A percentile compares a stretch with the other conserved stretches of the same genome.
These are phyloP conservation scores for Chytridium lagenaria DNA, from an alignment of 371 early-diverging fungal species.

Conservation along the genomic window DNA sequence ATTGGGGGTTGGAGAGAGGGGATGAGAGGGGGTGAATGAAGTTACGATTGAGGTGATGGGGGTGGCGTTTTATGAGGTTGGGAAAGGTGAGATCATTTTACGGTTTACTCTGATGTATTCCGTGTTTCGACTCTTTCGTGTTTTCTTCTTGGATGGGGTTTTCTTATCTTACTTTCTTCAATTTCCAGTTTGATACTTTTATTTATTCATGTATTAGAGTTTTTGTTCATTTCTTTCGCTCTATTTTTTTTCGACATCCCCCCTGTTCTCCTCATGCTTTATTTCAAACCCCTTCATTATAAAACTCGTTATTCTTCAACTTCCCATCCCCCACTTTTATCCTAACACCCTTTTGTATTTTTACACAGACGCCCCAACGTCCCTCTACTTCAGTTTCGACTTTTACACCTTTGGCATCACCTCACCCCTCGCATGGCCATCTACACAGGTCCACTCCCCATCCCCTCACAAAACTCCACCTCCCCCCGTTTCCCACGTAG, in stretches of 20 bases:
- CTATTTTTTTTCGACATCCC: background rate
- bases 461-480: constrained; percentile 12
- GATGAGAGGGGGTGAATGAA: constrained; percentile 37
- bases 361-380: background rate
- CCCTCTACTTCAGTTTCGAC: background rate
- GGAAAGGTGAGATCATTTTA: no score
- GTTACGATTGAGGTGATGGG: constrained; percentile 43
- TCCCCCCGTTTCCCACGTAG: constrained; percentile 34
- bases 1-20: constrained; percentile 21
- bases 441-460: constrained; percentile 46
- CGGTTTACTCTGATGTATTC: no score
- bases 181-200: no score
- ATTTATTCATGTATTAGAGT: background rate
- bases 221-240: background rate
- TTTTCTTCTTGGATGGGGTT: no score
- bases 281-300: no score
- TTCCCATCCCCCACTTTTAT: no score
- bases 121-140: no score
- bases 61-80: constrained; percentile 26
- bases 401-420: constrained; percentile 12
- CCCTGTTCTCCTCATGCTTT: no score
- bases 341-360: no score
- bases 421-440: constrained; percentile 33
- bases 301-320: no score
- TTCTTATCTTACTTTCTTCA: no score